phyloP scores from a whole-genome alignment of 148 eudicot species.

The Fagopyrum tataricum region DNA sequence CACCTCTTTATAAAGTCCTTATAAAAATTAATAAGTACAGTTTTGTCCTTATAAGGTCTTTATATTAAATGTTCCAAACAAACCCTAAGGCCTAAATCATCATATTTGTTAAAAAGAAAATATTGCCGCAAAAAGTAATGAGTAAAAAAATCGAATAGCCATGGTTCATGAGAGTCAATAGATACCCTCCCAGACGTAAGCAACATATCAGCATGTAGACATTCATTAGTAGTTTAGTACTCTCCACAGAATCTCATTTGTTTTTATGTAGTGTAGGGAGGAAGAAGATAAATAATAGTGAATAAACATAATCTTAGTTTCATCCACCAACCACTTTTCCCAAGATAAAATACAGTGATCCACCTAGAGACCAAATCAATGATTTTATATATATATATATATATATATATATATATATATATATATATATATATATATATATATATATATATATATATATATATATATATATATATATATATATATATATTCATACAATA shows the following conservation, averaged over 20 bases:
- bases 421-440: conserved; percentile 4
- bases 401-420: conserved; percentile 4
- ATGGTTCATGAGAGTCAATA: not conserved
- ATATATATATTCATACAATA: conserved; percentile 9
- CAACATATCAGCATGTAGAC: not conserved
- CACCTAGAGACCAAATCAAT: not conserved
- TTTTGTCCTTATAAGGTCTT: too few relatives aligned
- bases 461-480: conserved; percentile 4
- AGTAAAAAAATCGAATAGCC: not conserved
- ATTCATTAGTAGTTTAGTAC: not conserved
- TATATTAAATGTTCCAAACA: too few relatives aligned
- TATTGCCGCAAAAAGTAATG: not conserved
- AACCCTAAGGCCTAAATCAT: not conserved
- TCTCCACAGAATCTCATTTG: not conserved
- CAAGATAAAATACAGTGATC: not conserved
- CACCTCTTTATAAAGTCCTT: too few relatives aligned
- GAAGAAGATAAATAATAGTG: not conserved
- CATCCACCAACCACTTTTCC: not conserved
- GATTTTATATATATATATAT: conserved; percentile 7
- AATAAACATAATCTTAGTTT: not conserved
- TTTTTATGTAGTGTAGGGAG: not conserved
- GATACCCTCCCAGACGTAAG: not conserved
- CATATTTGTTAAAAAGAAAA: not conserved
- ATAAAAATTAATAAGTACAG: too few relatives aligned
- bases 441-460: conserved; percentile 4